phyloP scores from a whole-genome alignment of 805 yeast species.

The Starmerella lactis-condensi region DNA sequence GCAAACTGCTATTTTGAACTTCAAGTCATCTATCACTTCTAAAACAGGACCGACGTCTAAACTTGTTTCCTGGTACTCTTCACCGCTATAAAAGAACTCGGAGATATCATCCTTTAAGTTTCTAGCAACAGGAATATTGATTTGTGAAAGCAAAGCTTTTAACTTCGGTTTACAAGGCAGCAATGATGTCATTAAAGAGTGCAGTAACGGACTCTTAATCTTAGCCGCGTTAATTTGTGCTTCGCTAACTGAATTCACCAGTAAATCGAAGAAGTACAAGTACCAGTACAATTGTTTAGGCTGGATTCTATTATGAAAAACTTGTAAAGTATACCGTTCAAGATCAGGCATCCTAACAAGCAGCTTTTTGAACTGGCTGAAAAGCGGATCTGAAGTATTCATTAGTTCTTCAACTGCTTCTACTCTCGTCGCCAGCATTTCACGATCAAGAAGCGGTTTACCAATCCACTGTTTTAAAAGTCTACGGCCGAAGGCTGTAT shows the following conservation, averaged over 20 bases:
- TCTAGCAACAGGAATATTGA: slow-evolving; percentile 17
- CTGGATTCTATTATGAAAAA: slow-evolving; percentile 40
- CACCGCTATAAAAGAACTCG: no score
- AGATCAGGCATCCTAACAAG: slow-evolving; percentile 34
- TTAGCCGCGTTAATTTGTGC: slow-evolving; percentile 15
- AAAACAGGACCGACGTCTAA: slow-evolving; percentile 10
- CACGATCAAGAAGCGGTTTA: slow-evolving; percentile 43
- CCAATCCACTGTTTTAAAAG: slow-evolving; percentile 53
- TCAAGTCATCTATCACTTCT: slow-evolving; percentile 16
- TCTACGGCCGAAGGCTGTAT: slow-evolving; percentile 59
- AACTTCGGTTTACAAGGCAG: slow-evolving; percentile 22
- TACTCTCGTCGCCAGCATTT: slow-evolving; percentile 39
- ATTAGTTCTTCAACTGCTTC: slow-evolving; percentile 39
- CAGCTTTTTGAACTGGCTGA: slow-evolving; percentile 19
- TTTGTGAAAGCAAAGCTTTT: slow-evolving; percentile 15
- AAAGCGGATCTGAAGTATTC: slow-evolving; percentile 8
- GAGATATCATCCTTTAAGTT: not conserved
- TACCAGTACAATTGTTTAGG: slow-evolving; percentile 43
- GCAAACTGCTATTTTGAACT: slow-evolving; percentile 26
- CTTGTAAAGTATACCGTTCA: slow-evolving; percentile 36
- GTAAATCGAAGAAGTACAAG: slow-evolving; percentile 29
- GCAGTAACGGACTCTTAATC: slow-evolving; percentile 25
- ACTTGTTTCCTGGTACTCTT: not conserved
- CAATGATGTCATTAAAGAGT: slow-evolving; percentile 25
- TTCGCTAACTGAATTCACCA: slow-evolving; percentile 15